Percentiles rank a stretch among this genome's conserved stretches.
Conservation (phyloP, 768 basidiomycete genomes). For the Termitomyces sp. region DNA sequence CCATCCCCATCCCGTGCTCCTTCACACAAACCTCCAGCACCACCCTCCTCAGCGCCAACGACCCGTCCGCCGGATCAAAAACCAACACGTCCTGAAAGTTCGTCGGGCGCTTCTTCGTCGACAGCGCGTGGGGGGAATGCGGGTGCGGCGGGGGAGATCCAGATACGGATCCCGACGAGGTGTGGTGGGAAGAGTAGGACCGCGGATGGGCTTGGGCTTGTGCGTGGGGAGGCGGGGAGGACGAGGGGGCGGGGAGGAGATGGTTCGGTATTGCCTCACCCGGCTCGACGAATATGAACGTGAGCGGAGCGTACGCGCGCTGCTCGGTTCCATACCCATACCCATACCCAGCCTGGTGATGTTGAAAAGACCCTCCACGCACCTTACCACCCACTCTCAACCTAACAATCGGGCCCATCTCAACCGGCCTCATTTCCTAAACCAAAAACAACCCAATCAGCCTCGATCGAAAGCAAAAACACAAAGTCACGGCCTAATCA, state of each 20-base stretch:
- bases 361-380: too few relatives aligned
- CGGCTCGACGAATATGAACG: constrained; percentile 52
- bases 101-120: constrained; percentile 21
- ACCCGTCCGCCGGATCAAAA: constrained; percentile 59
- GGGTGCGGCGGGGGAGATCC: constrained; percentile 12
- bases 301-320: constrained; percentile 39
- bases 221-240: constrained; percentile 7
- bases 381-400: constrained; percentile 33
- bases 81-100: constrained; percentile 67
- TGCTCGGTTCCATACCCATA: too few relatives aligned
- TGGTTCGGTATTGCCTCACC: constrained; percentile 35
- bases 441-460: background rate
- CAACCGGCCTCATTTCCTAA: constrained; percentile 50
- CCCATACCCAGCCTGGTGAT: too few relatives aligned
- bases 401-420: constrained; percentile 55
- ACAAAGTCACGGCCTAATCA: background rate
- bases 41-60: constrained; percentile 55
- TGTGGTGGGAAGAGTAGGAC: constrained; percentile 22
- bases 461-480: too few relatives aligned
- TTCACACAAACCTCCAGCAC: constrained; percentile 36
- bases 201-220: constrained; percentile 7
- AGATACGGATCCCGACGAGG: constrained; percentile 8
- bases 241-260: constrained; percentile 29
- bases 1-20: constrained; percentile 24
- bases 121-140: constrained; percentile 19